Percentiles rank a stretch among this genome's conserved stretches.
These are phyloP conservation scores for Papiliotrema flavescens DNA, from an alignment of 1,284 basidiomycete genomes.

Conservation along the genomic window DNA sequence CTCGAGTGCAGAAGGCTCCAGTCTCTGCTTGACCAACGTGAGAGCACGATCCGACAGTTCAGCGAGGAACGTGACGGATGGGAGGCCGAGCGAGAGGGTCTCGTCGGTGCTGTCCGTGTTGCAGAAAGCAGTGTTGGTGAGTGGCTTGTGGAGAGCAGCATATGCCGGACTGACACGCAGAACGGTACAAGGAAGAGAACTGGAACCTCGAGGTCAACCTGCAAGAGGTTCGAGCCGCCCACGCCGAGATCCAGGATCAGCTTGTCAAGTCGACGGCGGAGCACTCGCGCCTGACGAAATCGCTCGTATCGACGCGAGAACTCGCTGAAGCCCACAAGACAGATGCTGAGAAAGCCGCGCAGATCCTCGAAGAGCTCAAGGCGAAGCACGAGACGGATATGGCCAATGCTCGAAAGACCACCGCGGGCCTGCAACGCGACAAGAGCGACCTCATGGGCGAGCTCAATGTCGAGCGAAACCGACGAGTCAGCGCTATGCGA, in stretches of 20 bases:
- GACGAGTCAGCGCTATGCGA: slow-evolving; percentile 31
- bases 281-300: slow-evolving; percentile 71
- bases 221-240: slow-evolving; percentile 76
- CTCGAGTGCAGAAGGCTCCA: slow-evolving; percentile 85
- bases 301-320: slow-evolving; percentile 70
- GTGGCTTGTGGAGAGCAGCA: slow-evolving; percentile 24
- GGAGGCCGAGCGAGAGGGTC: slow-evolving; percentile 67
- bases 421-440: slow-evolving; percentile 83
- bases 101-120: slow-evolving; percentile 64
- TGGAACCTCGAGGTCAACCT: slow-evolving; percentile 95
- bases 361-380: slow-evolving; percentile 68
- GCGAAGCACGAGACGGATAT: slow-evolving; percentile 87
- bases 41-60: slow-evolving; percentile 80
- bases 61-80: slow-evolving; percentile 76
- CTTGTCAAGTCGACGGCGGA: slow-evolving; percentile 74
- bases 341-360: slow-evolving; percentile 72
- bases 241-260: slow-evolving; percentile 63
- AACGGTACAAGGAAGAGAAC: slow-evolving; percentile 92
- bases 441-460: slow-evolving; percentile 83
- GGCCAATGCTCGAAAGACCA: slow-evolving; percentile 79
- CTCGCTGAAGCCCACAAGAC: slow-evolving; percentile 78
- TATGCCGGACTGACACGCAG: slow-evolving; percentile 26
- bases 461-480: slow-evolving; percentile 65
- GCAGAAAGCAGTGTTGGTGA: slow-evolving; percentile 74
- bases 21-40: slow-evolving; percentile 77